Base-by-base conservation (phyloP, 108 stramenopile species). In the Nitzschia inconspicua region DNA sequence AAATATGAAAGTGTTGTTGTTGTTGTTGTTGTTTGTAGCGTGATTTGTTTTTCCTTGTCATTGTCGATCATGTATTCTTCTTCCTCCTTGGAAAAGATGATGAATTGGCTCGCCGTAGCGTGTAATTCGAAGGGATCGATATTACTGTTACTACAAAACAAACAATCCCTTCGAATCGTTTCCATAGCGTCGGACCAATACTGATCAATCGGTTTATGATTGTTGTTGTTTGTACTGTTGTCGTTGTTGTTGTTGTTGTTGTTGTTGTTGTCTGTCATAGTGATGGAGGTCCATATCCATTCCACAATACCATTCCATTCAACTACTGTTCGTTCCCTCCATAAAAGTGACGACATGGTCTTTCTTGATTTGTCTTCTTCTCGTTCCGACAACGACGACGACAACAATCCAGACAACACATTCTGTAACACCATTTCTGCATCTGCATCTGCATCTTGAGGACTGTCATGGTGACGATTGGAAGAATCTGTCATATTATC, bases 101-200 rank as follows among this genome's bases (percentile, higher is more conserved):
- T 44, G 36, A 60, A 58, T 44, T 74, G 60, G 6, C 50, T 74
- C 9, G 63, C 73, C 1, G 35, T 22, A 13, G 51, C 20, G 41
- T 74, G 73, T 32, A 66, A 28, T 44, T 74, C 65, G 40, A 66
- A 62, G 0, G 73, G 65, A 23, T 59, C 29, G 28, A 74, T 29
- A 25, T 62, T 39, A 14, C 14, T 39, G n/a, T 39, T 39, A 14
- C 14, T 14, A 39, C n/a, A 39, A 39, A 39, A 39, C 37, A 14
- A 14, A 39, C 11, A 14, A 39, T 51, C 30, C 30, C 11, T 10
- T 36, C n/a, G 34, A 27, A 18, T 13, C 11, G 29, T 35, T 23
- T 44, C 28, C 42, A 28, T 29, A 16, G 20, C 57, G 0, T 51
- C 28, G 0, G 8, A 43, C 42, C 26, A 47, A 10, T 19, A 18